These are phyloP conservation scores for Fragaria ananassa DNA, from an alignment of 306 rosid genomes.

Conservation along the genomic window DNA sequence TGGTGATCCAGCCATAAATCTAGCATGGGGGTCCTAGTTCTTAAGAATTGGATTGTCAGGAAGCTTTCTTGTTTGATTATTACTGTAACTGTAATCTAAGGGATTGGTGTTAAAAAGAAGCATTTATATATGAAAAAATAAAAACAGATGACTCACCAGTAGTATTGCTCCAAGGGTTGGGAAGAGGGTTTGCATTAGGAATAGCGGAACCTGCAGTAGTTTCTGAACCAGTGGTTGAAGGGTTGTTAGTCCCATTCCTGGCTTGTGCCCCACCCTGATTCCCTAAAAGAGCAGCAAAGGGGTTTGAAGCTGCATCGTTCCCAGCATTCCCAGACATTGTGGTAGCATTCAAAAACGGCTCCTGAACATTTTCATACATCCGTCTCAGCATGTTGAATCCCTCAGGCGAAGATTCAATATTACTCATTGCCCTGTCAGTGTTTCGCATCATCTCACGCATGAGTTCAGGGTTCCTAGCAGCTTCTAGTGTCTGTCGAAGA, in stretches of 20 bases:
- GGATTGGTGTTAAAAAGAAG: not conserved
- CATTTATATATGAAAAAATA: not conserved
- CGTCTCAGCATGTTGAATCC: constrained; percentile 72
- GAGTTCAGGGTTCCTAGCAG: constrained; percentile 68
- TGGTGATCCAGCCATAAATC: not conserved
- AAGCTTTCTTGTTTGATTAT: not conserved
- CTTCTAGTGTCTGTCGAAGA: constrained; percentile 62
- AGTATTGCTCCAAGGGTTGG: constrained; percentile 54
- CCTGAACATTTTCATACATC: constrained; percentile 71
- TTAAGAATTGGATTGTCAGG: not conserved
- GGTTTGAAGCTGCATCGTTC: constrained; percentile 44
- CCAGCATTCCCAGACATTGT: constrained; percentile 50
- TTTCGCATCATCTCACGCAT: constrained; percentile 78
- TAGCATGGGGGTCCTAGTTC: not conserved
- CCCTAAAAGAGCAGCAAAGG: constrained; percentile 60
- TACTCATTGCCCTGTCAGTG: constrained; percentile 70
- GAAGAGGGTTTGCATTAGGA: constrained; percentile 69
- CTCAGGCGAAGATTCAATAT: constrained; percentile 66
- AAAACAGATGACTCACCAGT: constrained; percentile 21
- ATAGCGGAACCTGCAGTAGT: constrained; percentile 37
- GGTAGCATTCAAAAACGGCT: constrained; percentile 64
- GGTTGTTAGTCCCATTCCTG: constrained; percentile 41
- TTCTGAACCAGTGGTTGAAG: constrained; percentile 48
- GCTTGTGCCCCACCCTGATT: constrained; percentile 48
- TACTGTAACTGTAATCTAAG: not conserved